Conservation (phyloP, 495 filamentous ascomycete species). For the Massariosphaeria phaeospora region DNA sequence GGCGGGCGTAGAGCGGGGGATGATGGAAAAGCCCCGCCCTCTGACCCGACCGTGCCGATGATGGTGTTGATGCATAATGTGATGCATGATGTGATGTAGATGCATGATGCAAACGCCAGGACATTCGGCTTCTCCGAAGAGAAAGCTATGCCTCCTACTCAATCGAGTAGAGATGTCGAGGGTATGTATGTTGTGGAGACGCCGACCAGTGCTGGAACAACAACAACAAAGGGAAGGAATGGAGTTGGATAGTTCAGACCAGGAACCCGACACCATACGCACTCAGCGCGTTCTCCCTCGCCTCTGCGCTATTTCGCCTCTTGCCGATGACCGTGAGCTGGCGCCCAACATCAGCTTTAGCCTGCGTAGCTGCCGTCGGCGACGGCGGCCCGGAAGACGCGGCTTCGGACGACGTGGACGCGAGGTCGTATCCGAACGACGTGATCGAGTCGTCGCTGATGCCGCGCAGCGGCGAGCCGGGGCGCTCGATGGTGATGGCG, state of each 20-base stretch:
- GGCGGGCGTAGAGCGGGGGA: too few relatives aligned
- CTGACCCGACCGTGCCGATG: too few relatives aligned
- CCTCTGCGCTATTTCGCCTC: slow-evolving; percentile 14
- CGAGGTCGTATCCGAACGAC: slow-evolving; percentile 24
- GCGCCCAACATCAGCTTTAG: slow-evolving; percentile 18
- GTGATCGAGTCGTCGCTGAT: slow-evolving; percentile 20
- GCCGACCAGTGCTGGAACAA: background rate
- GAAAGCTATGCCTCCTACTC: too few relatives aligned
- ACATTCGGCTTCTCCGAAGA: too few relatives aligned
- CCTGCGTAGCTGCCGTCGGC: slow-evolving; percentile 14
- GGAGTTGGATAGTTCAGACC: slow-evolving; percentile 7
- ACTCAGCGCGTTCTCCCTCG: slow-evolving; percentile 6
- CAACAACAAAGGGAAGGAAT: background rate
- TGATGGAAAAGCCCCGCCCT: too few relatives aligned
- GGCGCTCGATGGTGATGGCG: slow-evolving; percentile 2
- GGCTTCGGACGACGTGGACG: slow-evolving; percentile 10
- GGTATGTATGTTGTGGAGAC: too few relatives aligned
- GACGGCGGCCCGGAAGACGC: slow-evolving; percentile 21
- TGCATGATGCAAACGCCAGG: too few relatives aligned
- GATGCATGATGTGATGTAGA: too few relatives aligned
- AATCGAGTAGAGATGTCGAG: too few relatives aligned
- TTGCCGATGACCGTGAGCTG: slow-evolving; percentile 7
- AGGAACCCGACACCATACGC: slow-evolving; percentile 17
- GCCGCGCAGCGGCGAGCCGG: slow-evolving; percentile 17
- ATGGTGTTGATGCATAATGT: too few relatives aligned